Evolutionary conservation across 2,329 filamentous ascomycete genomes (phyloP).

Genomic region (Fusarium denticulatum): DNA sequence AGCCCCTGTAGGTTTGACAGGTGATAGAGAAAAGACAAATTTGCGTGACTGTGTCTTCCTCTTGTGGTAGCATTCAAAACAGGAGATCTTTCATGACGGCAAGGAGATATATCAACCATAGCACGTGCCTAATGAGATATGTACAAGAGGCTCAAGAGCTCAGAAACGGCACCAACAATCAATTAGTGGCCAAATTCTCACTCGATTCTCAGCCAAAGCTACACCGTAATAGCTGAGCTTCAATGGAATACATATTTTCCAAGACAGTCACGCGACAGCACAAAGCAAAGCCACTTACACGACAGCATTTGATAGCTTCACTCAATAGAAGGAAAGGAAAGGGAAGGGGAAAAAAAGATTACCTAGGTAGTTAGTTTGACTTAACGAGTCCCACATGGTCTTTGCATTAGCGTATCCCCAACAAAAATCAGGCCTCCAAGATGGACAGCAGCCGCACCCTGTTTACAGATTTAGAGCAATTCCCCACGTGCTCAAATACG

Average conservation of each 20-base stretch:
- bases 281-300: constrained; percentile 11
- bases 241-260: background rate
- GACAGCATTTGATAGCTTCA: constrained; percentile 2
- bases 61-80: background rate
- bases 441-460: constrained; percentile 21
- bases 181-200: background rate
- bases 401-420: constrained; percentile 45
- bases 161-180: background rate
- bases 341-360: background rate
- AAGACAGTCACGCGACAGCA: constrained; percentile 12
- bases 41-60: background rate
- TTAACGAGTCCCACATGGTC: constrained; percentile 32
- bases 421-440: constrained; percentile 38
- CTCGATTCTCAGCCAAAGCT: background rate
- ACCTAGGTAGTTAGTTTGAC: constrained; percentile 1
- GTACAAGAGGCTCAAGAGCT: background rate
- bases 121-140: background rate
- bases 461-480: constrained; percentile 34
- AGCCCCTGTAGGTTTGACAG: constrained; percentile 7
- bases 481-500: constrained; percentile 21
- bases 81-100: background rate
- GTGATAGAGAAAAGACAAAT: background rate
- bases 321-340: background rate
- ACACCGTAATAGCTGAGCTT: background rate
- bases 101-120: background rate